Percentiles rank a stretch among this genome's conserved stretches.
Evolutionary conservation across 257 asterid genomes (phyloP).

Genomic region (Gardenia jasminoides): DNA sequence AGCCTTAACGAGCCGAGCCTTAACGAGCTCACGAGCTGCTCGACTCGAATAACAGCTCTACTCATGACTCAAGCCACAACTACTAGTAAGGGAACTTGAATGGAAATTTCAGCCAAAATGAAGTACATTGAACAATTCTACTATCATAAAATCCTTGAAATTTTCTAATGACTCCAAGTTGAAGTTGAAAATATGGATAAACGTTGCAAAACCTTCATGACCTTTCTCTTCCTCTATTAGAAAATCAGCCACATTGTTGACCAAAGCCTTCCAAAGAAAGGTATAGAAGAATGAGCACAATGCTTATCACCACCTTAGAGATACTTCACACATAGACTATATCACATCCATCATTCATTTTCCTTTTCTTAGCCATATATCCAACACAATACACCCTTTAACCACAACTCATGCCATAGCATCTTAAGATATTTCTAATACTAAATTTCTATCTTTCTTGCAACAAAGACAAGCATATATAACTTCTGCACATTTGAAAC

Average conservation of each 20-base stretch:
- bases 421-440: background rate
- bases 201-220: background rate
- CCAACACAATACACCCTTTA: too few relatives aligned
- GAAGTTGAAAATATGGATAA: background rate
- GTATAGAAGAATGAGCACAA: background rate
- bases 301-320: too few relatives aligned
- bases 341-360: too few relatives aligned
- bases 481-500: background rate
- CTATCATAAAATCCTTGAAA: background rate
- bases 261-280: constrained; percentile 1
- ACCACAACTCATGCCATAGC: background rate
- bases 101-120: background rate
- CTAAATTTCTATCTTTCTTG: background rate
- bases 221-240: background rate
- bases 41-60: too few relatives aligned
- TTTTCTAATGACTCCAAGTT: constrained; percentile 9
- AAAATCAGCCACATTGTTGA: background rate
- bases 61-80: background rate
- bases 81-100: background rate
- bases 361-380: too few relatives aligned
- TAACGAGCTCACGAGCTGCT: too few relatives aligned
- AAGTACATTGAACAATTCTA: background rate
- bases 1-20: too few relatives aligned
- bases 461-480: background rate
- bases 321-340: too few relatives aligned